Conservation (phyloP, 2,329 filamentous ascomycete species). For the Aspergillus latus region DNA sequence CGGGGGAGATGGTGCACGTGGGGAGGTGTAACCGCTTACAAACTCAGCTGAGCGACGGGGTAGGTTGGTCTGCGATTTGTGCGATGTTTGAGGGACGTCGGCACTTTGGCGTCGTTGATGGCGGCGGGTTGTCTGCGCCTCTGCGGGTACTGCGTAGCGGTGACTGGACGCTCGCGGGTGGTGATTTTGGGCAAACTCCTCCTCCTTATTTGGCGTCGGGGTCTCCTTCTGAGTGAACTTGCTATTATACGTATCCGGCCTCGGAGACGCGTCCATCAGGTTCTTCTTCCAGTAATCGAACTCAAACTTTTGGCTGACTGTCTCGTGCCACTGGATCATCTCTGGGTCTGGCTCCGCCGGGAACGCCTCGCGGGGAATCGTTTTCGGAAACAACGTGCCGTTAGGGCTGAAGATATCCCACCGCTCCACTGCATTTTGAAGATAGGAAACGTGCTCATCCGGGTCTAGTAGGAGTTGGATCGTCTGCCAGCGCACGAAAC, state of each 20-base stretch:
- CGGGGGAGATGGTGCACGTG: conserved; percentile 30
- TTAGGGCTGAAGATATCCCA: conserved; percentile 76
- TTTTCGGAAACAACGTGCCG: conserved; percentile 57
- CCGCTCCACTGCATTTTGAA: conserved; percentile 75
- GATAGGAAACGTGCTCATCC: conserved; percentile 79
- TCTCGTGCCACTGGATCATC: conserved; percentile 84
- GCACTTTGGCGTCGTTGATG: conserved; percentile 27
- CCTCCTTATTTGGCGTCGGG: conserved; percentile 22
- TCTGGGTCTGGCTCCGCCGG: conserved; percentile 71
- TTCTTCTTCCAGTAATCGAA: conserved; percentile 55
- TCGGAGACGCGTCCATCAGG: conserved; percentile 34
- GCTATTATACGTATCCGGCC: conserved; percentile 28
- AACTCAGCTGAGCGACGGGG: conserved; percentile 21
- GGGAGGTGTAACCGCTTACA: conserved; percentile 24
- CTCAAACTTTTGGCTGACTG: conserved; percentile 69
- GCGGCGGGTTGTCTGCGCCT: conserved; percentile 21
- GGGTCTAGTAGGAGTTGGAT: conserved; percentile 86
- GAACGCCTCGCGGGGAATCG: conserved; percentile 67
- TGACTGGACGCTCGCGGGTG: conserved; percentile 21
- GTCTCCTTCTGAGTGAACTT: conserved; percentile 36
- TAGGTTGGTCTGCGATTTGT: conserved; percentile 22
- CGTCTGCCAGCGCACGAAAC: conserved; percentile 91
- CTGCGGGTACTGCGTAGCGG: conserved; percentile 22
- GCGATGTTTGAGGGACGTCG: conserved; percentile 21
- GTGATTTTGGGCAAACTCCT: conserved; percentile 20